phyloP scores from a whole-genome alignment of 345 rosid genomes.

The Acer saccharum region DNA sequence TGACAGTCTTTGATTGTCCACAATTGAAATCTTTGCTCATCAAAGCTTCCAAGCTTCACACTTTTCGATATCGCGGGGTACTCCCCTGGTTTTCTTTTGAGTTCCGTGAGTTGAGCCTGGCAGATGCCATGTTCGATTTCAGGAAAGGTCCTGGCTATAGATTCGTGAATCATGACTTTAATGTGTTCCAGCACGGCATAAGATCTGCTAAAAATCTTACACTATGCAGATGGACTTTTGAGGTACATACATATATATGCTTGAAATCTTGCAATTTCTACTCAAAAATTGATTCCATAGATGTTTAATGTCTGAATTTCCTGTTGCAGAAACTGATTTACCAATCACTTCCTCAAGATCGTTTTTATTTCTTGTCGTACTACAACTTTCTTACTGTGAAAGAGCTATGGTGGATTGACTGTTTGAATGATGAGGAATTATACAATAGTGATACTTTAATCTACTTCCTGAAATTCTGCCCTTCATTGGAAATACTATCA shows the following conservation, averaged over 20 bases:
- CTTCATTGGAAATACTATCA: constrained; percentile 11
- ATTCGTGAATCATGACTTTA: neutral
- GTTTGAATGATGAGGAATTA: neutral
- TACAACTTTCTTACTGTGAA: neutral
- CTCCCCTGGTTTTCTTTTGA: constrained; percentile 12
- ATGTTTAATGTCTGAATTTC: neutral
- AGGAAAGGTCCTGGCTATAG: constrained; percentile 10
- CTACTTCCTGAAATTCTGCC: constrained; percentile 19
- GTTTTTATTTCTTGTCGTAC: no score
- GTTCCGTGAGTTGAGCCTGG: neutral
- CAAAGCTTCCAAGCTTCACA: neutral
- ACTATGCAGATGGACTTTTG: constrained; percentile 12
- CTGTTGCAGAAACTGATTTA: constrained; percentile 14
- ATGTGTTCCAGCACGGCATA: neutral
- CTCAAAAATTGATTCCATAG: no score
- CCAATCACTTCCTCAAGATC: neutral
- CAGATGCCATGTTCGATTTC: constrained; percentile 16
- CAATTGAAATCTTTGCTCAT: neutral
- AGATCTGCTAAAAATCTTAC: neutral
- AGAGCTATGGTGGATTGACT: constrained; percentile 23
- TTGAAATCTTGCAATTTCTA: neutral
- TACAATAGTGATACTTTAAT: constrained; percentile 10
- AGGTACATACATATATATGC: neutral
- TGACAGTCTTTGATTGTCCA: constrained; percentile 10
- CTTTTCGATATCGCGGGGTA: constrained; percentile 11